Base-by-base conservation (phyloP, 495 filamentous ascomycete genomes). In the Mycothermus thermophilus region DNA sequence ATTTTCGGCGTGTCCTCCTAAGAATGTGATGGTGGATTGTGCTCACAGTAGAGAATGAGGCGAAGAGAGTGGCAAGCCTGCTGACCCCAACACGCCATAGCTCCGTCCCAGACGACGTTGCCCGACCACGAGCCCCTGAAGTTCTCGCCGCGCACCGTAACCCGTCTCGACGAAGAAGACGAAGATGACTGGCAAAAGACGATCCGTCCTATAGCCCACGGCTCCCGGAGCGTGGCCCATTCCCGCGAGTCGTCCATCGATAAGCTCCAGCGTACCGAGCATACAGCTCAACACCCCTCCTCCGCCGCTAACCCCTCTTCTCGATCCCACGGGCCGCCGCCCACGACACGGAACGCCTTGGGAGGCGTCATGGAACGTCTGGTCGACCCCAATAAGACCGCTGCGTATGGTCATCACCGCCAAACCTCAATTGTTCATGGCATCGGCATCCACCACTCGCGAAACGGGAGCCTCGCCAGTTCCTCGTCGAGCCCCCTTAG, bases 341-440 rank as follows among this genome's bases (percentile, higher is more conserved):
- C 47, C 16, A 51, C 54, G 31, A n/a, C n/a, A n/a, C 55, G 64
- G 34, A 34, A 48, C 20, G 65, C 59, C 44, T 58, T 73, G 40
- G 56, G 51, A 35, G 67, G 60, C 41, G 62, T 73, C 46, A 62
- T 84, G 44, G 85, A 90, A 55, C 71, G 84, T 35, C 42, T 55
- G 11, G 55, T 56, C 10, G 64, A 68, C 31, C 58, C 56, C n/a
- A n/a, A n/a, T n/a, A 68, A 67, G 35, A 32, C 50, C 7, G 54
- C 54, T 1, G 55, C 77, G 9, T 92, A 95, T 59, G 80, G 79
- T 29, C 88, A 96, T 53, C 83, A 93, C 54, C 74, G 90, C 14
- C 83, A 97, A 56, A 84, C 85, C 1, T 94, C 88, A 18, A 93
- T 93, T 42, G 84, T 94, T 29, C 83, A 93, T 73, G 85, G 85